phyloP scores from a whole-genome alignment of 768 basidiomycete species.

The Xerocomus potaroensis region DNA sequence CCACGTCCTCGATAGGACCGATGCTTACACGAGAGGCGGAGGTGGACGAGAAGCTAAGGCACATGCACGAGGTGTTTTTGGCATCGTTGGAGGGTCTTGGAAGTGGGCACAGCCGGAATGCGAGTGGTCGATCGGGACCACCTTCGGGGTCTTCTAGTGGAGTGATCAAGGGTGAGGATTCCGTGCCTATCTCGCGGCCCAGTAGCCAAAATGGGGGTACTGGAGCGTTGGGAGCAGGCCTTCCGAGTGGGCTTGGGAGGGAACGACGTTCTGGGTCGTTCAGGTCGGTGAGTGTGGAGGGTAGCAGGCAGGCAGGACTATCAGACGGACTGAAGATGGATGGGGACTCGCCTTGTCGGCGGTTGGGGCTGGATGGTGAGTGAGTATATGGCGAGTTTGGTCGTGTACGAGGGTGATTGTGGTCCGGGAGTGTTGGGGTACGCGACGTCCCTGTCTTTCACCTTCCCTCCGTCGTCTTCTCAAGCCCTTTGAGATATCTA shows the following conservation, averaged over 20 bases:
- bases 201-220: constrained; percentile 5
- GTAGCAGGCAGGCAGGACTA: constrained; percentile 34
- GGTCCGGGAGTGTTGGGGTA: not conserved
- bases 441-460: not conserved
- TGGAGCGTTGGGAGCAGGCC: constrained; percentile 7
- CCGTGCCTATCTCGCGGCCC: constrained; percentile 5
- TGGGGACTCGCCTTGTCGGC: constrained; percentile 18
- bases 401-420: not conserved
- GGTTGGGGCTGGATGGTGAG: constrained; percentile 6
- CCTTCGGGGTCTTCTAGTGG: constrained; percentile 10
- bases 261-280: constrained; percentile 29
- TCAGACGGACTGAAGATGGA: constrained; percentile 35
- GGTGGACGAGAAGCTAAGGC: constrained; percentile 57
- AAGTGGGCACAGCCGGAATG: constrained; percentile 29
- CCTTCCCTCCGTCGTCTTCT: not conserved
- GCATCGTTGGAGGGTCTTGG: constrained; percentile 60
- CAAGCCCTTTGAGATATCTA: not conserved
- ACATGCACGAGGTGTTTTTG: constrained; percentile 67
- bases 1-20: constrained; percentile 36
- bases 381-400: not conserved
- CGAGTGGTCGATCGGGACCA: constrained; percentile 7
- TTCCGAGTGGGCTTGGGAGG: constrained; percentile 17
- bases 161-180: constrained; percentile 6
- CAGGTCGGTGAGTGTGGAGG: constrained; percentile 27
- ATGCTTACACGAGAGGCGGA: constrained; percentile 65